Base-by-base conservation (phyloP, 2,329 filamentous ascomycete genomes). In the Aureobasidium leucospermi region DNA sequence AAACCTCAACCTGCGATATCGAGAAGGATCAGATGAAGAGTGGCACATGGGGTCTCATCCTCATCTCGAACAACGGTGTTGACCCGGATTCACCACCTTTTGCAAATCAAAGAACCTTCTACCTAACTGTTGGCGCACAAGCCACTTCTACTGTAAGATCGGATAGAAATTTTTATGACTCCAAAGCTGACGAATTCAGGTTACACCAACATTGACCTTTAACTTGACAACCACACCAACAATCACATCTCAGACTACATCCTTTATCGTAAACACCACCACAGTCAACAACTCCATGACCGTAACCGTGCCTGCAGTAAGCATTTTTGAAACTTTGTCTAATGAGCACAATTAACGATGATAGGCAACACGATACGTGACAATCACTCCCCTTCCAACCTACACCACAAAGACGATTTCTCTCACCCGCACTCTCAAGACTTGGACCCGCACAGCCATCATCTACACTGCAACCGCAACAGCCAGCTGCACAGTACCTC, bases 401-500 rank as follows among this genome's bases (percentile, higher is more conserved):
- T 42, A 48, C 9, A 61, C 38, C 31, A 58, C 43, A 32, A 59
- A 46, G 13, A 56, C 46, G 7, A 31, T 41, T 13, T 48, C 47
- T 8, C 29, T 60, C 8, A 58, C 59, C 16, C 46, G 58, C 36
- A 62, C 61, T 1, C 29, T 58, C 13, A 52, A 60, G 58, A 31
- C 55, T 9, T 67, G 65, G 63, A 65, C 61, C 7, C 59, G 63
- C 29, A 67, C 60, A 6, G 60, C 63, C 9, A 60, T 46, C 15
- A 57, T 64, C n/a, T 41, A 62, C 10, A 68, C 64, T 1, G 67
- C 69, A 48, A 76, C 74, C 0, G 66, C 67, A 1, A 71, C 70
- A 4, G 71, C 73, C 13, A 69, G 67, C 6, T 77, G 74, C 67
- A 74, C 70, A 8, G 65, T 69, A 16, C 67, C 69, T 2, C 67